Evolutionary conservation across 257 asterid species (phyloP).

Genomic region (Avicennia marina): DNA sequence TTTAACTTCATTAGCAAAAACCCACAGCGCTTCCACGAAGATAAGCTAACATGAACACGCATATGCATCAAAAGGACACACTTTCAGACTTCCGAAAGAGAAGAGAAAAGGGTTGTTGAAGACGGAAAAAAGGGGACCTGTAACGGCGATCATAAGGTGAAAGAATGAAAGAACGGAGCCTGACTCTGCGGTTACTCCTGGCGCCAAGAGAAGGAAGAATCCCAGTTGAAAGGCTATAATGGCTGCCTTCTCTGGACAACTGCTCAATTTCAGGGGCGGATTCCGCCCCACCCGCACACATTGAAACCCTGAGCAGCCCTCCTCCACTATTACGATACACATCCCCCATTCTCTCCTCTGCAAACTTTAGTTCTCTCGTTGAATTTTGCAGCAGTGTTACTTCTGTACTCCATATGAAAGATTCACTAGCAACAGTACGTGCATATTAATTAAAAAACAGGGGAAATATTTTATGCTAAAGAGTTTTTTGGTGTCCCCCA

Average conservation of each 20-base stretch:
- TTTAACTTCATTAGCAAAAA: conserved; percentile 4
- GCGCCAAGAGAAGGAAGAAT: conserved; percentile 74
- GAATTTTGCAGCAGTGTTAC: background rate
- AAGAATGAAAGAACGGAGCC: conserved; percentile 40
- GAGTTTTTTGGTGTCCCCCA: no score
- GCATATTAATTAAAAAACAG: no score
- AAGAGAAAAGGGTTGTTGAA: background rate
- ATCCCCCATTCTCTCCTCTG: no score
- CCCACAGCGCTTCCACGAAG: background rate
- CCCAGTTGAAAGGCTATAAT: conserved; percentile 52
- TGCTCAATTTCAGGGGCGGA: conserved; percentile 46
- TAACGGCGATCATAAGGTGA: conserved; percentile 59
- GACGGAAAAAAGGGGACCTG: conserved; percentile 31
- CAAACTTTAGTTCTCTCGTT: background rate
- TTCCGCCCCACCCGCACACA: conserved; percentile 40
- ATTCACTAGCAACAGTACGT: no score
- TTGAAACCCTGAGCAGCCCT: conserved; percentile 28
- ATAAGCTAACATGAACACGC: conserved; percentile 11
- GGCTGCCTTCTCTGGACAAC: conserved; percentile 52
- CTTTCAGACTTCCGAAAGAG: background rate
- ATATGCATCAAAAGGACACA: conserved; percentile 1
- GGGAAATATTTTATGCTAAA: no score
- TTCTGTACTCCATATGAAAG: no score
- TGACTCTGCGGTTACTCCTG: conserved; percentile 43
- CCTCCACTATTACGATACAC: conserved; percentile 22